Evolutionary conservation across 73 alveolate species (phyloP).

Genomic region (Stentor coeruleus): DNA sequence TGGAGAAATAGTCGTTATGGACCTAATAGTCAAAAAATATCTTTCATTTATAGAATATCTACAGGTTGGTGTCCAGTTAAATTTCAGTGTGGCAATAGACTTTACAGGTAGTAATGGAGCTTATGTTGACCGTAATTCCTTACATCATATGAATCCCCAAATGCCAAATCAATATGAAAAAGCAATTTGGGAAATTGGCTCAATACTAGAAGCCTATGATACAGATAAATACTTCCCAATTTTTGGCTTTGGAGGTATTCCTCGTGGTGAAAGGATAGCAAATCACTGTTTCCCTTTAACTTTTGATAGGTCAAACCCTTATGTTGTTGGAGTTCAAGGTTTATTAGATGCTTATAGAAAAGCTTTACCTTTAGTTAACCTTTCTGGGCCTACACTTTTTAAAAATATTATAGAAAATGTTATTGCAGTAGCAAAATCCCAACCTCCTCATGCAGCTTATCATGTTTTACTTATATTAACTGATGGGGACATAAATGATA

Average conservation of each 20-base stretch:
- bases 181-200: constrained; percentile 72
- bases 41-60: constrained; percentile 50
- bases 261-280: constrained; percentile 40
- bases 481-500: constrained; percentile 91
- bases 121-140: constrained; percentile 50
- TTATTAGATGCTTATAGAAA: constrained; percentile 49
- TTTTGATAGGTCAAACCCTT: constrained; percentile 59
- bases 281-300: constrained; percentile 86
- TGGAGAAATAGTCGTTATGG: constrained; percentile 18
- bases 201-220: constrained; percentile 72
- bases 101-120: constrained; percentile 90
- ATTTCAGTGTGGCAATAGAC: constrained; percentile 79
- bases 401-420: constrained; percentile 51
- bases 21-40: neutral
- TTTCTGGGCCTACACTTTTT: constrained; percentile 83
- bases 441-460: constrained; percentile 34
- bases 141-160: constrained; percentile 43
- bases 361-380: constrained; percentile 43
- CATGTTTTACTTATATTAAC: constrained; percentile 73
- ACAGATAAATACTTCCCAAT: constrained; percentile 72
- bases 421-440: constrained; percentile 28
- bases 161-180: constrained; percentile 67
- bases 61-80: constrained; percentile 72
- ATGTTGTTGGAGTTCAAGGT: constrained; percentile 56
- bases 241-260: constrained; percentile 96